A percentile compares a stretch with the other conserved stretches of the same genome.
Evolutionary conservation across 345 rosid genomes (phyloP).

Genomic region (Draba incana): DNA sequence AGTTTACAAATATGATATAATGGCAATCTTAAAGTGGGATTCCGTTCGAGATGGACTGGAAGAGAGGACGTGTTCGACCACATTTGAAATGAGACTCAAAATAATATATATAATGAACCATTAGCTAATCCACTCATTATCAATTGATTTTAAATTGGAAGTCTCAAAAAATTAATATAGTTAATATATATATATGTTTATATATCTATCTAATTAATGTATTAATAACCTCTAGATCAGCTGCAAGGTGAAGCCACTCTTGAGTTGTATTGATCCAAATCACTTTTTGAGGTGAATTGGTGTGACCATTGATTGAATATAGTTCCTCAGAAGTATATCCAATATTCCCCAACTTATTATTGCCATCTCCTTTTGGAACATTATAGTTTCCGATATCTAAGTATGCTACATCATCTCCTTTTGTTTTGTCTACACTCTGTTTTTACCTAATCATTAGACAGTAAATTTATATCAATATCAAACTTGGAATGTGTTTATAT

Average conservation of each 20-base stretch:
- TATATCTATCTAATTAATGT: not conserved
- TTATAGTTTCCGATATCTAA: conserved; percentile 46
- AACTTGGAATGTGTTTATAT: not conserved
- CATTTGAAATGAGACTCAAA: not conserved
- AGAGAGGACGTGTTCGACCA: no score
- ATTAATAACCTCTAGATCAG: conserved; percentile 47
- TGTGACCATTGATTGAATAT: conserved; percentile 39
- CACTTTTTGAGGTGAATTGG: conserved; percentile 38
- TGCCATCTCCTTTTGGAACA: conserved; percentile 44
- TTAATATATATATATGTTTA: no score
- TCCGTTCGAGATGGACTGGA: no score
- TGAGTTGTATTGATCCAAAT: conserved; percentile 47
- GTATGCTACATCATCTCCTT: conserved; percentile 29
- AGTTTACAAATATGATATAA: no score
- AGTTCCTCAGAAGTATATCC: conserved; percentile 46
- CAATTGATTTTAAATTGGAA: no score
- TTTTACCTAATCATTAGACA: conserved; percentile 2
- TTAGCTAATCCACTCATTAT: no score
- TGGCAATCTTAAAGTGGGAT: no score
- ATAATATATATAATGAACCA: no score
- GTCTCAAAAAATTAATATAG: no score
- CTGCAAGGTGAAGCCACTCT: conserved; percentile 56
- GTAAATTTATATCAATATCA: not conserved
- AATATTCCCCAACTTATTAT: conserved; percentile 46
- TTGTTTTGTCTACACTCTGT: conserved; percentile 45